Percentiles rank a stretch among this genome's conserved stretches.
phyloP scores from a whole-genome alignment of 306 rosid genomes.

The Prunus dulcis region DNA sequence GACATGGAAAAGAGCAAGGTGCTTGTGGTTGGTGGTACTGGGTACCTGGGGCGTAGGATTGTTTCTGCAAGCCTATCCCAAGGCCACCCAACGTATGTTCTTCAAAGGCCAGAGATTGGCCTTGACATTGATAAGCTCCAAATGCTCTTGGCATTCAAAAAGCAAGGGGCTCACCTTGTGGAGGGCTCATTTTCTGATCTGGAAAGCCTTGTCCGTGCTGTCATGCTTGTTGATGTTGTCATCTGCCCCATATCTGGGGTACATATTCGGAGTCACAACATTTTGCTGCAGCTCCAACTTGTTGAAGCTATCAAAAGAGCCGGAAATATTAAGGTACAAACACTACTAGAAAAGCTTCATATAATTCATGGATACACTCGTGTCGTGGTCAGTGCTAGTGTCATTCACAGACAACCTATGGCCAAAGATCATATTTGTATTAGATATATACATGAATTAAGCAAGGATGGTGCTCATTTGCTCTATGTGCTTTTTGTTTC shows the following conservation, averaged over 20 bases:
- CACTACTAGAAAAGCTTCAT: too few relatives aligned
- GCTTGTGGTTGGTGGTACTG: slow-evolving; percentile 23
- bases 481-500: too few relatives aligned
- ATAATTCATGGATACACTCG: too few relatives aligned
- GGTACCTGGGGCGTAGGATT: slow-evolving; percentile 14
- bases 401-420: too few relatives aligned
- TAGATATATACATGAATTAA: too few relatives aligned
- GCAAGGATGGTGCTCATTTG: too few relatives aligned
- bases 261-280: not conserved
- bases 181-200: slow-evolving; percentile 12
- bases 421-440: too few relatives aligned
- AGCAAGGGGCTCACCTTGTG: not conserved
- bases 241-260: slow-evolving; percentile 10
- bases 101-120: slow-evolving; percentile 11
- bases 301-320: slow-evolving; percentile 26
- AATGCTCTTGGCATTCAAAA: not conserved
- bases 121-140: not conserved
- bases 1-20: slow-evolving; percentile 17
- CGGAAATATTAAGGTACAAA: slow-evolving; percentile 26
- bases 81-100: slow-evolving; percentile 23
- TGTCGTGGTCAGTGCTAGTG: too few relatives aligned
- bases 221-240: slow-evolving; percentile 20
- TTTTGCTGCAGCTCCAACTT: slow-evolving; percentile 9
- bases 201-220: slow-evolving; percentile 5
- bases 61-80: slow-evolving; percentile 13